Conservation (phyloP, 106 monocot species). For the Dendrobium huoshanense region DNA sequence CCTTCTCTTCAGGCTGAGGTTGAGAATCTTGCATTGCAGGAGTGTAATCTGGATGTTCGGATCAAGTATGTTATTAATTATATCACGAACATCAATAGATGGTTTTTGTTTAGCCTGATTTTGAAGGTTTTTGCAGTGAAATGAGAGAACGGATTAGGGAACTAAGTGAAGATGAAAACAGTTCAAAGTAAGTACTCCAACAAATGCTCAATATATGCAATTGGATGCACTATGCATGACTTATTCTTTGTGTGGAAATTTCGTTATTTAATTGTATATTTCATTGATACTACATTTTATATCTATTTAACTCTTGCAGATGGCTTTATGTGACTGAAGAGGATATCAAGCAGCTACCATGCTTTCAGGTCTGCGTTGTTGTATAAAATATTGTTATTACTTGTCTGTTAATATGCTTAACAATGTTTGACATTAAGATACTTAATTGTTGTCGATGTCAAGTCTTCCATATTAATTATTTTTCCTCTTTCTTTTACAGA, state of each 20-base stretch:
- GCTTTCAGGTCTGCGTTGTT: constrained; percentile 62
- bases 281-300: background rate
- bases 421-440: background rate
- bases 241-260: background rate
- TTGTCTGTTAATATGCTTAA: background rate
- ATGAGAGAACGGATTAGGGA: constrained; percentile 49
- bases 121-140: constrained; percentile 35
- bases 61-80: constrained; percentile 53
- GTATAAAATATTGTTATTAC: background rate
- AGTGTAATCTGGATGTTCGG: constrained; percentile 50
- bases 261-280: background rate
- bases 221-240: background rate
- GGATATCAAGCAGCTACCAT: constrained; percentile 79
- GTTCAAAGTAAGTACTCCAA: constrained; percentile 38
- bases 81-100: background rate
- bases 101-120: background rate
- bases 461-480: background rate
- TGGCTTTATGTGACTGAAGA: constrained; percentile 98
- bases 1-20: constrained; percentile 51
- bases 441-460: background rate
- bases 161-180: constrained; percentile 75
- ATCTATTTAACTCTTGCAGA: constrained; percentile 23
- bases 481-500: constrained; percentile 34
- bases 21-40: constrained; percentile 56
- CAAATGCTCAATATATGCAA: background rate